phyloP scores from a whole-genome alignment of 169 alveolate genomes.

The Cryptosporidium meleagridis region DNA sequence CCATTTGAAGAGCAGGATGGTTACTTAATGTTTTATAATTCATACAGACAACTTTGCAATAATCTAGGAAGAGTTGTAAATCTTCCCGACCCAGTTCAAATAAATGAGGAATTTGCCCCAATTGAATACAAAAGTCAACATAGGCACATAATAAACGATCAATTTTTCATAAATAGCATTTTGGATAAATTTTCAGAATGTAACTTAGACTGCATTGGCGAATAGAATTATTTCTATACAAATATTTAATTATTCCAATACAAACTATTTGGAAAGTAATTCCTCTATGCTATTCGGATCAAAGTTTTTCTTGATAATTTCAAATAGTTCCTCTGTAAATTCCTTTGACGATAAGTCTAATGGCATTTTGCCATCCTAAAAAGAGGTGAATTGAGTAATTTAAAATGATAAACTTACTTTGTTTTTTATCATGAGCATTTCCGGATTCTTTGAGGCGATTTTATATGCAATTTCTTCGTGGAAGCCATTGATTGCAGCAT shows the following conservation, averaged over 20 bases:
- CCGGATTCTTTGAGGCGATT: slow-evolving; percentile 53
- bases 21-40: not conserved
- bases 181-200: slow-evolving; percentile 24
- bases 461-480: slow-evolving; percentile 63
- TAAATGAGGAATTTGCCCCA: slow-evolving; percentile 15
- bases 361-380: slow-evolving; percentile 68
- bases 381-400: not conserved
- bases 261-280: not conserved
- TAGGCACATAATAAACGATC: slow-evolving; percentile 2
- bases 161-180: not conserved
- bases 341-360: slow-evolving; percentile 41
- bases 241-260: not conserved
- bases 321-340: slow-evolving; percentile 43
- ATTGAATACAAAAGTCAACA: not conserved
- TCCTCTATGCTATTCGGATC: slow-evolving; percentile 13
- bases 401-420: slow-evolving; percentile 10
- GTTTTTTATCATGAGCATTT: slow-evolving; percentile 39
- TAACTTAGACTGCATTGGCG: slow-evolving; percentile 48
- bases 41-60: not conserved
- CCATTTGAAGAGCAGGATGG: slow-evolving; percentile 25
- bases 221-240: not conserved
- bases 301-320: slow-evolving; percentile 9
- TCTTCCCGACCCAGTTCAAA: slow-evolving; percentile 17
- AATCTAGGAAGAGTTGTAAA: not conserved
- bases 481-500: slow-evolving; percentile 41